phyloP scores from a whole-genome alignment of 306 rosid species.

The Pterocarpus macrocarpus region DNA sequence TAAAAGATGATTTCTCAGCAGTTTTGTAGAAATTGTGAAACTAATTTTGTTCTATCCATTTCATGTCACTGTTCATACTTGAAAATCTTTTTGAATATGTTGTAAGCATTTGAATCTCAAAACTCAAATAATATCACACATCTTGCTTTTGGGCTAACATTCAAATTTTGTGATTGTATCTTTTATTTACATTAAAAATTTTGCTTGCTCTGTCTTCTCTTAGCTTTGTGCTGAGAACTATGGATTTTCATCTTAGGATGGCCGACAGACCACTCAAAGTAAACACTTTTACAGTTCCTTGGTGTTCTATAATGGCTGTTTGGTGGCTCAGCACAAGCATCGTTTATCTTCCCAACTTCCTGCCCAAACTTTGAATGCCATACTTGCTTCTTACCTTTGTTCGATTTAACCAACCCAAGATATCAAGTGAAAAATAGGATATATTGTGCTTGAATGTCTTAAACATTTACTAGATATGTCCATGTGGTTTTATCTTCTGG shows the following conservation, averaged over 20 bases:
- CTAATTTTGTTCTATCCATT: background rate
- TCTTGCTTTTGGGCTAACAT: background rate
- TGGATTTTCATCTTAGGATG: slow-evolving; percentile 29
- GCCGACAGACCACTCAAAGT: background rate
- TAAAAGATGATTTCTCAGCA: background rate
- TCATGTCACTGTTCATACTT: background rate
- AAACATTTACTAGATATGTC: background rate
- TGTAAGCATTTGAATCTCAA: slow-evolving; percentile 24
- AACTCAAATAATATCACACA: slow-evolving; percentile 1
- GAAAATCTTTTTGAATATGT: slow-evolving; percentile 12
- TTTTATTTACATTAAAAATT: background rate
- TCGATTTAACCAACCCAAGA: slow-evolving; percentile 2
- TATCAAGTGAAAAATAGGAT: background rate
- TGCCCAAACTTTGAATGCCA: slow-evolving; percentile 10
- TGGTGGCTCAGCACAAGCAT: background rate
- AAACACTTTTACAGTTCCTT: background rate
- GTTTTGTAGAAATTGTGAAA: background rate
- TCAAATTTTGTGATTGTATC: slow-evolving; percentile 7
- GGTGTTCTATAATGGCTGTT: background rate
- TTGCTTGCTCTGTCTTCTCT: slow-evolving; percentile 6
- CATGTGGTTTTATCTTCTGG: background rate
- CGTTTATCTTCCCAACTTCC: background rate
- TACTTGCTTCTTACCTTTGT: background rate
- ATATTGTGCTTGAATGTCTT: slow-evolving; percentile 2
- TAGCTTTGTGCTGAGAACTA: background rate